phyloP scores from a whole-genome alignment of 2,329 filamentous ascomycete species.

The Botrytis squamosa region DNA sequence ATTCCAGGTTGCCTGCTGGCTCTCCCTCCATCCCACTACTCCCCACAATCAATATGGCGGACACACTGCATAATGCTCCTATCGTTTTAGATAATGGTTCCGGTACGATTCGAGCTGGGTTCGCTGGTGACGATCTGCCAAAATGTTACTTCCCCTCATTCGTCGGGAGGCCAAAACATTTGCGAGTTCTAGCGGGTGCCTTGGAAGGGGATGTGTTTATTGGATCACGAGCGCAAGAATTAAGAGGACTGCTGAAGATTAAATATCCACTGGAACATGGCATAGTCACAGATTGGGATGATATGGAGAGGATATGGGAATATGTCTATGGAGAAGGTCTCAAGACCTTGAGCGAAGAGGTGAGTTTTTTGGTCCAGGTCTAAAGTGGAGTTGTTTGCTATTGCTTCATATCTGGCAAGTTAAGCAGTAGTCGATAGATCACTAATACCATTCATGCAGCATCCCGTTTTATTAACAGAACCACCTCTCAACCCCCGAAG shows the following conservation, averaged over 20 bases:
- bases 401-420: constrained; percentile 8
- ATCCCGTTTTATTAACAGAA: constrained; percentile 94
- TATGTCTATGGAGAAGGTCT: constrained; percentile 95
- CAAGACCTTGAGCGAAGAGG: constrained; percentile 96
- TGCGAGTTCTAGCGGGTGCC: constrained; percentile 91
- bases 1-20: background rate
- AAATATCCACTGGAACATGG: constrained; percentile 94
- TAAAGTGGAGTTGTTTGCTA: constrained; percentile 1
- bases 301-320: constrained; percentile 99
- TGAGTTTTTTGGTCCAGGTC: constrained; percentile 43
- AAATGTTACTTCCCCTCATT: constrained; percentile 98
- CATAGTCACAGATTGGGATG: constrained; percentile 98
- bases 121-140: constrained; percentile 91
- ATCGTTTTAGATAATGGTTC: constrained; percentile 99
- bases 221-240: constrained; percentile 81
- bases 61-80: constrained; percentile 88
- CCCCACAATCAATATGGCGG: constrained; percentile 50
- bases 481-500: constrained; percentile 91
- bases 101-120: constrained; percentile 94
- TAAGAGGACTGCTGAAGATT: constrained; percentile 92
- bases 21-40: background rate
- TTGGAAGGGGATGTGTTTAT: constrained; percentile 97
- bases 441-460: constrained; percentile 48
- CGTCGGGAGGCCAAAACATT: constrained; percentile 92
- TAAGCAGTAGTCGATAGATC: background rate